Evolutionary conservation across 2,329 filamentous ascomycete genomes (phyloP).

Genomic region (Neonectria sp.): DNA sequence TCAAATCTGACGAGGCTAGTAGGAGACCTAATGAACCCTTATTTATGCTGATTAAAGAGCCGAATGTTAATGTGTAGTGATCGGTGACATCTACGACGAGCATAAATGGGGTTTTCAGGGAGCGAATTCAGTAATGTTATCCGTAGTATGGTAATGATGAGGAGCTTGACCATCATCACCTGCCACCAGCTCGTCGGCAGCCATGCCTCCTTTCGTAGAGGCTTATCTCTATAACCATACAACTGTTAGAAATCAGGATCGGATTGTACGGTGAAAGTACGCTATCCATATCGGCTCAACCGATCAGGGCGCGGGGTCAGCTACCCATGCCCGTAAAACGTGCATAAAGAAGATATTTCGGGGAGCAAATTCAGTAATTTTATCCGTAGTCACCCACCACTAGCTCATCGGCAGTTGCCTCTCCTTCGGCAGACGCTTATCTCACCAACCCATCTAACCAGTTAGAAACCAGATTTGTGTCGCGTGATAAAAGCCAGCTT

Average conservation of each 20-base stretch:
- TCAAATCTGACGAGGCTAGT: not conserved
- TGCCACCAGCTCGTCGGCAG: not conserved
- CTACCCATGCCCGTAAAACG: not conserved
- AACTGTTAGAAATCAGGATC: not conserved
- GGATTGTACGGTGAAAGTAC: not conserved
- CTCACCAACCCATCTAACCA: not conserved
- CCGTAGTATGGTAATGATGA: conserved; percentile 4
- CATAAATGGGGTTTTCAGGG: not conserved
- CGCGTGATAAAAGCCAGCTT: not conserved
- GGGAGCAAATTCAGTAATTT: not conserved
- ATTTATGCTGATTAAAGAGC: not conserved
- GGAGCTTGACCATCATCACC: not conserved
- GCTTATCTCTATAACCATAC: not conserved
- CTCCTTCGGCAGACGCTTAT: not conserved
- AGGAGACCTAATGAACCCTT: not conserved
- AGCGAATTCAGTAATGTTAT: conserved; percentile 10
- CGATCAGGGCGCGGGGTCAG: not conserved
- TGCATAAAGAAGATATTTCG: not conserved
- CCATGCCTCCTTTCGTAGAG: not conserved
- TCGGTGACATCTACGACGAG: not conserved
- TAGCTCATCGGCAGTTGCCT: not conserved
- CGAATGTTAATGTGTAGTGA: not conserved
- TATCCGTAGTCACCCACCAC: conserved; percentile 3
- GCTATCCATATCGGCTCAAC: conserved; percentile 5
- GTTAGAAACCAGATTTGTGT: not conserved